A percentile compares a stretch with the other conserved stretches of the same genome.
Evolutionary conservation across 2,329 filamentous ascomycete species (phyloP).

Genomic region (Diaporthe sp.): DNA sequence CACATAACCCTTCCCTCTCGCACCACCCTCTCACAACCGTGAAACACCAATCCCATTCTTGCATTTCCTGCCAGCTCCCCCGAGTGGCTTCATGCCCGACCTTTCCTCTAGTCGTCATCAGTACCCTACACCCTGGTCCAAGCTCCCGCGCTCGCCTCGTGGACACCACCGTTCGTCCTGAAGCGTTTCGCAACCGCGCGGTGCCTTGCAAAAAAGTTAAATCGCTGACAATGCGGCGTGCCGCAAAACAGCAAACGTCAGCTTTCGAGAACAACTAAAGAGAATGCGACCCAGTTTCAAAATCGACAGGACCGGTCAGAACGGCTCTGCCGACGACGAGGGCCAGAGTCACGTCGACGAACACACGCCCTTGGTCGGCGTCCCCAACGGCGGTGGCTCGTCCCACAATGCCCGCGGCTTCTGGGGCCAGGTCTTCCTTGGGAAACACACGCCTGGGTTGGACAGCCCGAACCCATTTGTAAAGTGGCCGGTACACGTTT

Average conservation of each 20-base stretch:
- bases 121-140: constrained; percentile 10
- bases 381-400: constrained; percentile 45
- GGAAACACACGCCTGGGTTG: constrained; percentile 65
- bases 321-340: constrained; percentile 13
- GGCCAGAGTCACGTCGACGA: constrained; percentile 45
- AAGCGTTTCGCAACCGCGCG: background rate
- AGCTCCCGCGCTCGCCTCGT: constrained; percentile 4
- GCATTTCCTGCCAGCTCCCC: background rate
- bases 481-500: constrained; percentile 60
- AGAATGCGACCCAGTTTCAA: constrained; percentile 34
- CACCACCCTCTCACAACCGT: constrained; percentile 19
- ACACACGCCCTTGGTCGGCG: constrained; percentile 56
- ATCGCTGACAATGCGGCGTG: constrained; percentile 33
- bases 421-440: constrained; percentile 58
- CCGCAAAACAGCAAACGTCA: constrained; percentile 36
- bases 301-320: background rate
- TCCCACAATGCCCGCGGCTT: constrained; percentile 42
- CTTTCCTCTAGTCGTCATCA: constrained; percentile 13
- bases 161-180: background rate
- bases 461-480: constrained; percentile 61
- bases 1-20: constrained; percentile 3
- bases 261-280: constrained; percentile 35
- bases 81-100: constrained; percentile 16
- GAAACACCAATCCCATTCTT: constrained; percentile 26
- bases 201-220: constrained; percentile 28